Base-by-base conservation (phyloP, 371 early-diverging fungal genomes). In the Syncephalastrum sp. region DNA sequence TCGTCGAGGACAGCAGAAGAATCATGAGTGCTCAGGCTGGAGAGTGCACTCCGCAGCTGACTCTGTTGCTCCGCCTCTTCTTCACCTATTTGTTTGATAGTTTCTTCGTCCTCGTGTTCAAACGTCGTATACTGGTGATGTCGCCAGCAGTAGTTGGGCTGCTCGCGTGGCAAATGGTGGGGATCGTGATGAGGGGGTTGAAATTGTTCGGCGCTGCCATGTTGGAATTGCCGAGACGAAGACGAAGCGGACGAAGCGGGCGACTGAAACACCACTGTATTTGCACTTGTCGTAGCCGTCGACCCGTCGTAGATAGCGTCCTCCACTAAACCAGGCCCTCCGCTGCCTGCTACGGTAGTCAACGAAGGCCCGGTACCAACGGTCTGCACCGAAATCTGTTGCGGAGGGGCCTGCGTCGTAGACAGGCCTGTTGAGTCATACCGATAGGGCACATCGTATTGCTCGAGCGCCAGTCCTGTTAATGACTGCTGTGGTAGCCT, bases 401-500 rank as follows among this genome's bases (percentile, higher is more conserved):
- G 54, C 24, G 42, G 54, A 45, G 19, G 19, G 16, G 16, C 8
- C 7, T 16, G 42, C 13, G 44, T 25, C 24, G 24, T 3, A 14
- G 17, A 13, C 8, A 27, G 16, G 15, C 41, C 16, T 21, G 15
- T 24, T 54, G 54, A 23, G n/a, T 46, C 23, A 23, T 19, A 16
- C 0, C 47, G 16, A 46, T 16, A 46, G 6, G 16, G 47, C n/a
- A 19, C 25, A 44, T 42, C 54, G 21, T 42, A 45, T 24, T 56
- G 42, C 25, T 56, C 56, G 16, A 56, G 29, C 14, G 48, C 61
- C 24, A 61, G 6, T 4, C 23, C 50, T 15, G 57, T 46, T 19
- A 62, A 27, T 7, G 63, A 44, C 14, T 25, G 47, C 17, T 56
- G 65, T 23, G 57, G 51, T 16, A 55, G 51, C 17, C 57, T 54